Conservation (phyloP, 1,284 basidiomycete species). For the Tylopilus orsonianus region DNA sequence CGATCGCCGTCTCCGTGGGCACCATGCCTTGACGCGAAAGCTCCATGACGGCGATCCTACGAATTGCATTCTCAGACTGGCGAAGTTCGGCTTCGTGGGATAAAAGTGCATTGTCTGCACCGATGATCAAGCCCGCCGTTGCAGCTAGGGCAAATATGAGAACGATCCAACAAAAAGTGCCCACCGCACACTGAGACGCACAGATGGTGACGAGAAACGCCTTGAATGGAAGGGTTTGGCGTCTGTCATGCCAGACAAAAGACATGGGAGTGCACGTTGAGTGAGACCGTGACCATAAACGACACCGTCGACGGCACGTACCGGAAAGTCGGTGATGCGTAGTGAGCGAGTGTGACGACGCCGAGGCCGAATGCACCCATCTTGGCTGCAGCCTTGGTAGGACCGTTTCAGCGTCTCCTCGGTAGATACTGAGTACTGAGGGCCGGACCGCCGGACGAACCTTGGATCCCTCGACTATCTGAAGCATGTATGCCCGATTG, state of each 20-base stretch:
- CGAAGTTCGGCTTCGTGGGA: constrained; percentile 68
- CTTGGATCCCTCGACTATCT: constrained; percentile 51
- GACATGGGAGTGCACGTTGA: neutral
- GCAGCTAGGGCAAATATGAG: constrained; percentile 40
- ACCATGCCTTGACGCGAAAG: constrained; percentile 73
- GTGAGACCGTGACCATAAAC: neutral
- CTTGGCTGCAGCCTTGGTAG: constrained; percentile 54
- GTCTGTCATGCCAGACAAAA: constrained; percentile 41
- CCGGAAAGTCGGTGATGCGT: constrained; percentile 78
- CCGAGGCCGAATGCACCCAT: constrained; percentile 59
- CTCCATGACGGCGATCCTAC: constrained; percentile 73
- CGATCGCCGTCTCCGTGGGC: constrained; percentile 80
- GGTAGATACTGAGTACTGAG: neutral
- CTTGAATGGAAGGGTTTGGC: constrained; percentile 81
- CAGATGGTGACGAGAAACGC: constrained; percentile 66
- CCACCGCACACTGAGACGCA: too few species aligned
- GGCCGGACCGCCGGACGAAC: constrained; percentile 29
- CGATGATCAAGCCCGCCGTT: constrained; percentile 69
- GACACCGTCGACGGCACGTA: constrained; percentile 31
- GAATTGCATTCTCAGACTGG: constrained; percentile 63
- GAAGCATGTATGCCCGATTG: constrained; percentile 54
- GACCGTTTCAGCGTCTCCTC: neutral
- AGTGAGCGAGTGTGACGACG: constrained; percentile 65
- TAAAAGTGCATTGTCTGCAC: constrained; percentile 75
- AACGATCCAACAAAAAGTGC: too few species aligned